phyloP scores from a whole-genome alignment of 257 asterid species.

The Penstemon eatonii region DNA sequence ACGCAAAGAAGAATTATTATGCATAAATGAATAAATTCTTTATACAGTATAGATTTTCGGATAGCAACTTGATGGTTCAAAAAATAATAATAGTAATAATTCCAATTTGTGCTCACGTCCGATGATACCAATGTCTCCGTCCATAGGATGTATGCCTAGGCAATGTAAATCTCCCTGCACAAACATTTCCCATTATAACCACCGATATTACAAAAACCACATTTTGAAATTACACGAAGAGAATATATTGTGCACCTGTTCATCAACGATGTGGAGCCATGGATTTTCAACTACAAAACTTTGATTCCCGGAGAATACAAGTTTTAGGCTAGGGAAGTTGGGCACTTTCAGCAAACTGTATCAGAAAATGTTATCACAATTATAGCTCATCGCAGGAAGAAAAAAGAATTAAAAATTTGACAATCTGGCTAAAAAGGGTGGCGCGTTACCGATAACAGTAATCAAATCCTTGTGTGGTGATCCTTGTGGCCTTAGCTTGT shows the following conservation, averaged over 20 bases:
- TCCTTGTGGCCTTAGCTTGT: conserved; percentile 47
- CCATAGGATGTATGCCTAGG: conserved; percentile 44
- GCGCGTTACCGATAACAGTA: conserved; percentile 65
- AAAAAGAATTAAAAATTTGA: neutral
- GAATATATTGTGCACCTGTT: conserved; percentile 41
- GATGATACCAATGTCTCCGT: conserved; percentile 48
- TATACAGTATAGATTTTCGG: neutral
- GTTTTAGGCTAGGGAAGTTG: conserved; percentile 51
- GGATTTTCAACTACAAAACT: conserved; percentile 64
- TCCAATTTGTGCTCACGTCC: conserved; percentile 64
- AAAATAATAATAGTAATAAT: neutral
- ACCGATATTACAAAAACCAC: neutral
- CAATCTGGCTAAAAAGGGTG: neutral
- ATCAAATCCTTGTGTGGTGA: conserved; percentile 42
- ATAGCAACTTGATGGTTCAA: neutral
- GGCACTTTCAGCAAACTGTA: conserved; percentile 55
- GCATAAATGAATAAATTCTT: neutral
- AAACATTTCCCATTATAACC: conserved; percentile 20
- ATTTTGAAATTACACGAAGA: neutral
- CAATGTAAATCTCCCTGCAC: conserved; percentile 64
- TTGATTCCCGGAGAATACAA: conserved; percentile 60
- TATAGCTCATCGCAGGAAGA: conserved; percentile 20
- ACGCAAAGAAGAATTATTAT: conserved; percentile 23
- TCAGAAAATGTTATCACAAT: conserved; percentile 24
- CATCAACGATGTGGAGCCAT: conserved; percentile 43